phyloP scores from a whole-genome alignment of 2,329 filamentous ascomycete genomes.

The Aspergillus ochraceus region DNA sequence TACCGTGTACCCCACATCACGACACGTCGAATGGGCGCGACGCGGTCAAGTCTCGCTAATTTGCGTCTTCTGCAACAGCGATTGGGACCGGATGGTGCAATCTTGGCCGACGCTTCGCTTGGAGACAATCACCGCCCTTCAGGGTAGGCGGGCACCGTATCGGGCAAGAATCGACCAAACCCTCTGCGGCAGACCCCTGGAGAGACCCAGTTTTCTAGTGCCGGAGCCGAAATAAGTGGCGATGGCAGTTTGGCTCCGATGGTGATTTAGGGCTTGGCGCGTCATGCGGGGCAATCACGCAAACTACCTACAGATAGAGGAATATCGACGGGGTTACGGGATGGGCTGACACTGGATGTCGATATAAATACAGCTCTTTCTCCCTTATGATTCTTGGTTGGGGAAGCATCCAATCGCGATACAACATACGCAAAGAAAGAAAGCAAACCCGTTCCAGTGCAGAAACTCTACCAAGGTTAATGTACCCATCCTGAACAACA shows the following conservation, averaged over 20 bases:
- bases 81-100: background rate
- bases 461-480: constrained; percentile 29
- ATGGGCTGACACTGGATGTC: background rate
- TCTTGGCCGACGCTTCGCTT: background rate
- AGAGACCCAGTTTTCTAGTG: background rate
- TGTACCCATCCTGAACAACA: constrained; percentile 29
- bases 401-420: no score
- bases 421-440: background rate
- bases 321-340: background rate
- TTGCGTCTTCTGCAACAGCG: background rate
- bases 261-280: background rate
- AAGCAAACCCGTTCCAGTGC: constrained; percentile 9
- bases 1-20: no score
- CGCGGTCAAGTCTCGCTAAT: background rate
- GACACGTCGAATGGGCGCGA: background rate
- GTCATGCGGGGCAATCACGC: background rate
- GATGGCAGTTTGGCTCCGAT: background rate
- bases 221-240: background rate
- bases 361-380: background rate
- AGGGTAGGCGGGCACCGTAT: background rate
- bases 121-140: background rate
- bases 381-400: background rate
- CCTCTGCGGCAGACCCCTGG: background rate
- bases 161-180: background rate
- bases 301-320: background rate